Conservation (phyloP, 305 asterid species). For the Plantago lanceolata region DNA sequence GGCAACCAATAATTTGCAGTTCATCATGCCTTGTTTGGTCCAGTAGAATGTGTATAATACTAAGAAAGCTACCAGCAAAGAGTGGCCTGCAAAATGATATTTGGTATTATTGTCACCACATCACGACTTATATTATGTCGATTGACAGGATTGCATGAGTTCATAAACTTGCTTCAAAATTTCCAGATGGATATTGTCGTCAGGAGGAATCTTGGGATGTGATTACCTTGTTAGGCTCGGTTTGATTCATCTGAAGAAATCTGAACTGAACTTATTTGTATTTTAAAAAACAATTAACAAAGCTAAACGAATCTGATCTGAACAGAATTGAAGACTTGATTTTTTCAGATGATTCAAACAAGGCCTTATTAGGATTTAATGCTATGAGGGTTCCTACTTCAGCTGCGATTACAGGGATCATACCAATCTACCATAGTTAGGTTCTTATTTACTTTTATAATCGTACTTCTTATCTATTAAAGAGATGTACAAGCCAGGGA, state of each 20-base stretch:
- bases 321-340: too few species aligned
- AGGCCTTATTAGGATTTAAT: too few species aligned
- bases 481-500: neutral
- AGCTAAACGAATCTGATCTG: too few species aligned
- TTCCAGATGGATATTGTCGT: neutral
- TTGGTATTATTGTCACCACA: constrained; percentile 19
- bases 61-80: constrained; percentile 74
- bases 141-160: constrained; percentile 17
- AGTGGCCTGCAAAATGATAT: constrained; percentile 52
- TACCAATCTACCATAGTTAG: neutral
- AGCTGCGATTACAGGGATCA: neutral
- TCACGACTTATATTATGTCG: constrained; percentile 5
- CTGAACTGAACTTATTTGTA: too few species aligned
- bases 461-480: neutral
- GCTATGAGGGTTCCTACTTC: neutral
- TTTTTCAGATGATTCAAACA: too few species aligned
- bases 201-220: neutral
- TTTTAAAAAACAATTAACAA: too few species aligned
- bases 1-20: constrained; percentile 59
- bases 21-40: constrained; percentile 64
- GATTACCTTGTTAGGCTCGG: neutral
- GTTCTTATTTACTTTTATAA: neutral
- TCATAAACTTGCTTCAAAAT: constrained; percentile 15
- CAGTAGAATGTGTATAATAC: constrained; percentile 55
- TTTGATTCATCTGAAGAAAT: too few species aligned